Conservation (phyloP, 192 early-diverging fungal species). For the Podila epicladia region DNA sequence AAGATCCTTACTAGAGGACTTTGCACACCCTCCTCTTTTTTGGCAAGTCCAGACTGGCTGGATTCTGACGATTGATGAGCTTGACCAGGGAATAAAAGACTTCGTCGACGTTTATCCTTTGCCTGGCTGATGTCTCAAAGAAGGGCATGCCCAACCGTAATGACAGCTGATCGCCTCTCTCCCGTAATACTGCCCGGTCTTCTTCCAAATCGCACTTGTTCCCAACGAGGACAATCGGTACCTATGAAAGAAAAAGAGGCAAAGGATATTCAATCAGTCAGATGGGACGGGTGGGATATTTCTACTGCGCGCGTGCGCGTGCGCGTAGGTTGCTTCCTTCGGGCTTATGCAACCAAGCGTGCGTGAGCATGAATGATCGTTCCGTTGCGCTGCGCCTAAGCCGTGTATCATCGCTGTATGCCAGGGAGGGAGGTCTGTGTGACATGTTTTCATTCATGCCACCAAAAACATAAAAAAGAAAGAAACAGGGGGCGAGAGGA, state of each 20-base stretch:
- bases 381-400: too few relatives aligned
- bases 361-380: too few relatives aligned
- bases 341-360: too few relatives aligned
- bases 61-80: slow-evolving; percentile 84
- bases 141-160: slow-evolving; percentile 75
- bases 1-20: slow-evolving; percentile 15
- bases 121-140: slow-evolving; percentile 89
- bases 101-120: slow-evolving; percentile 90
- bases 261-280: too few relatives aligned
- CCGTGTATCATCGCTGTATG: too few relatives aligned
- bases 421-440: too few relatives aligned
- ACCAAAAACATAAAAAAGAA: too few relatives aligned
- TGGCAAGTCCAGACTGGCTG: slow-evolving; percentile 9
- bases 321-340: too few relatives aligned
- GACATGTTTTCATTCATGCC: too few relatives aligned
- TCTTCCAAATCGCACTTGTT: slow-evolving; percentile 92
- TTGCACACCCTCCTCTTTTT: slow-evolving; percentile 15
- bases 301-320: too few relatives aligned
- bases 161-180: slow-evolving; percentile 75
- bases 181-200: slow-evolving; percentile 72
- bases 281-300: too few relatives aligned
- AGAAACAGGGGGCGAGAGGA: too few relatives aligned
- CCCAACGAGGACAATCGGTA: slow-evolving; percentile 90
- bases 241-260: slow-evolving; percentile 41
- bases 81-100: slow-evolving; percentile 93